Base-by-base conservation (phyloP, 2,329 filamentous ascomycete species). In the Aschersonia sp. region DNA sequence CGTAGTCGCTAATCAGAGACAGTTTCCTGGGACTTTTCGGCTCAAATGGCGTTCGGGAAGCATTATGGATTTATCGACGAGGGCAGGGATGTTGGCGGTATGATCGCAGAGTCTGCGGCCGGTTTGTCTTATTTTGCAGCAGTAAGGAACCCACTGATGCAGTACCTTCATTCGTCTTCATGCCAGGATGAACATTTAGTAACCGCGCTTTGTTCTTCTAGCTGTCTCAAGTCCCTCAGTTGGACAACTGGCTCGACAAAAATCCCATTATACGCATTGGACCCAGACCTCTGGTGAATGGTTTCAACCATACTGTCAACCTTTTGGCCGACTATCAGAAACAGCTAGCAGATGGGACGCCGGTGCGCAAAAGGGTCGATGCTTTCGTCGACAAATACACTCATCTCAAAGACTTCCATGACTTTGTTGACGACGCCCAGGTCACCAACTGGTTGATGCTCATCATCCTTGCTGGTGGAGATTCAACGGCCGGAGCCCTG, bases 1-100 rank as follows among this genome's bases (percentile, higher is more conserved):
- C 20, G 20, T 20, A 20, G 20, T 20, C 20, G 40, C 46, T 48
- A 41, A 48, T 43, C 6, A 5, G 45, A 31, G 10, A 29, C 31
- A 61, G 59, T 51, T 20, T 50, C 67, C 4, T 70, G 66, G 59
- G 68, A 72, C 48, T 60, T 68, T n/a, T 58, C 69, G 20, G 65
- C 67, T 20, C 61, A 62, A 31, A 51, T 68, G 28, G 64, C 61
- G 29, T 71, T 69, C 44, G 62, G 67, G 28, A 57, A 59, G 7
- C 60, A 60, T 46, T 66, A 69, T 46, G 67, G 68, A 3, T 71
- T 69, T 52, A 56, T 71, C 46, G 55, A 68, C 30, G 53, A 59
- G 5, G 58, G 62, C 2, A 48, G 53, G 2, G 69, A 73, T 50
- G 54, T 66, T 47, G 61, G 63, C 30, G 59, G 59, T 5, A 66